Evolutionary conservation across 1,284 basidiomycete genomes (phyloP), one percentile per base, ranked within the genome.

Genomic region (Marasmius sp.): DNA sequence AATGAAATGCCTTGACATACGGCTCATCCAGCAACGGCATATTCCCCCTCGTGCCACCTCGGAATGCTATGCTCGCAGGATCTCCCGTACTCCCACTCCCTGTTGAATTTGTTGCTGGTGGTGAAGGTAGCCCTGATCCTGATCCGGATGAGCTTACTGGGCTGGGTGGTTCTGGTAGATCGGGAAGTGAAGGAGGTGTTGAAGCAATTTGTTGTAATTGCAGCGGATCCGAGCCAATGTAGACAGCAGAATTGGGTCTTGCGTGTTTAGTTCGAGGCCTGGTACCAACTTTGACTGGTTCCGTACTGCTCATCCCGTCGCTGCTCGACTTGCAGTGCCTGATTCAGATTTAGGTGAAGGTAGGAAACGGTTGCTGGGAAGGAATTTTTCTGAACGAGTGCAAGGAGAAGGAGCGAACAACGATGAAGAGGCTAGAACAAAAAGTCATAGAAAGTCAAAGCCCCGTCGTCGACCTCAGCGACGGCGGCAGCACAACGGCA

Each of bases 91-190:
- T 91, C 55, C 89, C 88, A 71, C 89, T 91, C 33, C 88, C 89
- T 1, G 89, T 91, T 18, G 89, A 92, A 69, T 91, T 92, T 27
- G 91, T 89, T 43, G 89, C 90, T 48, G 90, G 90, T 0, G 90
- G 90, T 16, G 89, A 91, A 1, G 90, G 91, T 6, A 92, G 73
- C 8, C 90, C 89, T 10, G 88, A 89, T 62, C 80, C 77, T 64
- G 27, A n/a, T 20, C 52, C 37, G 11, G 68, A 74, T 4, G 83
- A 82, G 63, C 74, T 60, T 67, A 76, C 76, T 16, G 88, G 86
- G 63, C 85, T 88, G 9, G 88, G 87, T 6, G 87, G 88, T 65
- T 87, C 87, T 57, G 89, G 88, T 52, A 89, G 81, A 66, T 88
- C 84, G 1, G 89, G 88, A 34, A 89, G 79, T 53, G 66, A 54